Conservation (phyloP, 352 stramenopile genomes). For the Globisporangium radiosum region DNA sequence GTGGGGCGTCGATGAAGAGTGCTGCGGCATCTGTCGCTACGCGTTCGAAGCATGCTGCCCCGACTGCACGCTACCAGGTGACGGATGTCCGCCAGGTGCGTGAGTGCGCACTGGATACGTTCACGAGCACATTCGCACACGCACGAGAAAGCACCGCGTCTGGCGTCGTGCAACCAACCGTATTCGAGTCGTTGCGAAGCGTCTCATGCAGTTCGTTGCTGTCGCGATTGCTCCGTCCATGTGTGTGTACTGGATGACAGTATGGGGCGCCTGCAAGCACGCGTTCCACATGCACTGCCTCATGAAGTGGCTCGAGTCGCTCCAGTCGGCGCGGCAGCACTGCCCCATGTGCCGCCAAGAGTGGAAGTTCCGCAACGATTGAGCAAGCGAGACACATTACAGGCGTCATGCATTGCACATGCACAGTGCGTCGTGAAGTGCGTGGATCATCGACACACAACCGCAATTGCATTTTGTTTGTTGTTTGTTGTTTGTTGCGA, state of each 20-base stretch:
- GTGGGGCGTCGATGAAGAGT: slow-evolving; percentile 90
- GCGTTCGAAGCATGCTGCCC: slow-evolving; percentile 81
- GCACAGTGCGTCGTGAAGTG: too few relatives aligned
- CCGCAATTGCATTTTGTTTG: too few relatives aligned
- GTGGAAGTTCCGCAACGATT: slow-evolving; percentile 72
- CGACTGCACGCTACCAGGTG: slow-evolving; percentile 67
- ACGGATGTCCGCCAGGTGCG: slow-evolving; percentile 79
- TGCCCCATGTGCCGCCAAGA: slow-evolving; percentile 88
- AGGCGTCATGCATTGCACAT: too few relatives aligned
- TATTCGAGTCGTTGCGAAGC: background rate
- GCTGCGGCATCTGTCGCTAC: slow-evolving; percentile 84
- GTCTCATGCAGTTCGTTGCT: too few relatives aligned
- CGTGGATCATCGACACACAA: too few relatives aligned
- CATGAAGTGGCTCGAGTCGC: slow-evolving; percentile 89
- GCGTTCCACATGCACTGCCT: slow-evolving; percentile 93
- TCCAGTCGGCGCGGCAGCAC: slow-evolving; percentile 73
- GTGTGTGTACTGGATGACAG: slow-evolving; percentile 11
- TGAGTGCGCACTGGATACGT: background rate
- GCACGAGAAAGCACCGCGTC: background rate
- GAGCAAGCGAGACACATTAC: background rate
- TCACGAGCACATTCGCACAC: background rate
- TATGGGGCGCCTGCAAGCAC: slow-evolving; percentile 88
- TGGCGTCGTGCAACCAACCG: background rate
- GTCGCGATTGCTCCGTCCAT: background rate
- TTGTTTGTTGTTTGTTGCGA: background rate